Evolutionary conservation across 1,139 yeast genomes (phyloP).

Genomic region (Yarrowia galli): DNA sequence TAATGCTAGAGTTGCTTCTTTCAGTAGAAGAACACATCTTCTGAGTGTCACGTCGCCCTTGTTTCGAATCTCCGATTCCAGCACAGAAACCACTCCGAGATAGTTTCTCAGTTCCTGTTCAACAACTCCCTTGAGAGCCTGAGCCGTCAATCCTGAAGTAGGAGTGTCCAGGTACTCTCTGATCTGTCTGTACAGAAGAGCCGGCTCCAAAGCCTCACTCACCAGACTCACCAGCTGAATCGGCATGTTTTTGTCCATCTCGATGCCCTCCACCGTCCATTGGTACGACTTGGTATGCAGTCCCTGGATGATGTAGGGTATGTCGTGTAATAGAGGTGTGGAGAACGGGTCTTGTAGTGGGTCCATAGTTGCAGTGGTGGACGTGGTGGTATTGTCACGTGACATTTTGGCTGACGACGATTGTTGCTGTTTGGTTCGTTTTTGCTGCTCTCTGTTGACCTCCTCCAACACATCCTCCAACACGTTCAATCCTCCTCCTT

Average conservation of each 20-base stretch:
- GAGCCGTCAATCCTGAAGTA: slow-evolving; percentile 58
- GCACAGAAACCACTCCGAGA: slow-evolving; percentile 60
- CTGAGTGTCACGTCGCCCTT: slow-evolving; percentile 49
- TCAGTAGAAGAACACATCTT: slow-evolving; percentile 57
- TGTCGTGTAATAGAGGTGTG: slow-evolving; percentile 57
- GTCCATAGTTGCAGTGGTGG: neutral
- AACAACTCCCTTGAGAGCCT: slow-evolving; percentile 67
- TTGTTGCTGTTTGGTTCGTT: neutral
- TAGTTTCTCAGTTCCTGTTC: slow-evolving; percentile 63
- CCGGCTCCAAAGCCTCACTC: slow-evolving; percentile 72
- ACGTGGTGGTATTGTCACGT: neutral
- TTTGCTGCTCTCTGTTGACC: neutral
- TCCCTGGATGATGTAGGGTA: slow-evolving; percentile 76
- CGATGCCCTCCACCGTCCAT: slow-evolving; percentile 45
- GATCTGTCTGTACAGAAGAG: slow-evolving; percentile 65
- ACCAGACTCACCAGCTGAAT: slow-evolving; percentile 66
- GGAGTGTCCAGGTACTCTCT: slow-evolving; percentile 49
- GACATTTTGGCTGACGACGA: no score
- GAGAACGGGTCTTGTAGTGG: slow-evolving; percentile 11
- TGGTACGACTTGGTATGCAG: slow-evolving; percentile 67
- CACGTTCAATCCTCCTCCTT: slow-evolving; percentile 1
- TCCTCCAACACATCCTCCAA: slow-evolving; percentile 16
- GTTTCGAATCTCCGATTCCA: slow-evolving; percentile 54
- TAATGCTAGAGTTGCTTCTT: slow-evolving; percentile 61
- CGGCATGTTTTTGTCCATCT: slow-evolving; percentile 63